Evolutionary conservation across 1,284 basidiomycete genomes (phyloP).

Genomic region (Pyrrhoderma noxium): DNA sequence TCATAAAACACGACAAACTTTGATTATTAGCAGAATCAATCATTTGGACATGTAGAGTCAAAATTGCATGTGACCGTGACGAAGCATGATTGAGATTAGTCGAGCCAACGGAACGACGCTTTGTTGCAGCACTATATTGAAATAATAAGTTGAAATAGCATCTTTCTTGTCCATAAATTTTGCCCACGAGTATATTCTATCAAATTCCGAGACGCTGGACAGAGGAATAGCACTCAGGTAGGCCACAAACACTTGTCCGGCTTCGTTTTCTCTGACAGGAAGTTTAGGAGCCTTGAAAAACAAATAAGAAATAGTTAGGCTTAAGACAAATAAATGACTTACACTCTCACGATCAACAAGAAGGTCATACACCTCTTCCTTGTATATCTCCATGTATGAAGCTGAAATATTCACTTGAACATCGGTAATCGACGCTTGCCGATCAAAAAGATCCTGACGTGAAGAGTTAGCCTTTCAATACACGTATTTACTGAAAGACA

Average conservation of each 20-base stretch:
- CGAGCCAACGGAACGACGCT: conserved; percentile 72
- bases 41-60: conserved; percentile 61
- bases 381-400: conserved; percentile 83
- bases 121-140: conserved; percentile 52
- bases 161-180: conserved; percentile 23
- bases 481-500: background rate
- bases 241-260: conserved; percentile 72
- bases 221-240: conserved; percentile 54
- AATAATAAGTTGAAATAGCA: background rate
- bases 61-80: conserved; percentile 77
- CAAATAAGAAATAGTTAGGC: background rate
- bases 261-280: conserved; percentile 68
- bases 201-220: conserved; percentile 51
- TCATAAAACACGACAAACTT: no score
- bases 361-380: conserved; percentile 80
- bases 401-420: conserved; percentile 42
- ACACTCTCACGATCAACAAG: conserved; percentile 64
- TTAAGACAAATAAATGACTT: conserved; percentile 22
- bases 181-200: conserved; percentile 50
- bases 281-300: conserved; percentile 62
- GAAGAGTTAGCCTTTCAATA: conserved; percentile 3
- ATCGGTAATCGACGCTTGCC: conserved; percentile 14
- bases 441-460: conserved; percentile 25
- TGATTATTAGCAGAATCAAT: conserved; percentile 39
- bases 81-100: conserved; percentile 75